phyloP scores from a whole-genome alignment of 495 filamentous ascomycete genomes.

The Cercophora scortea region DNA sequence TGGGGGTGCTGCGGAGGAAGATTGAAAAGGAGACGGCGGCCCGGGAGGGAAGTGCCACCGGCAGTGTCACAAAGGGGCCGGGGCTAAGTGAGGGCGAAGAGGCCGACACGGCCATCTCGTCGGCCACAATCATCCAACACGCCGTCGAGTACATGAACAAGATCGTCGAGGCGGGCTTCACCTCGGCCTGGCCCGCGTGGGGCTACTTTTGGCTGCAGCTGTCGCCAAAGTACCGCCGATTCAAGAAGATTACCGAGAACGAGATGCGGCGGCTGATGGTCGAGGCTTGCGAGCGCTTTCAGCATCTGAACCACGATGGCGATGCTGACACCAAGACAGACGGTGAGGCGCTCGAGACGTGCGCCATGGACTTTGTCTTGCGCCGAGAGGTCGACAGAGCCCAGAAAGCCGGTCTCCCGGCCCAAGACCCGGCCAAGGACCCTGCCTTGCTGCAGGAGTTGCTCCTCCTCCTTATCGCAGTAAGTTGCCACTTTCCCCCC shows the following conservation, averaged over 20 bases:
- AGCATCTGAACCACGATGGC: neutral
- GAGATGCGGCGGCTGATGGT: constrained; percentile 16
- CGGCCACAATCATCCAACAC: neutral
- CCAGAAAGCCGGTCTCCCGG: constrained; percentile 11
- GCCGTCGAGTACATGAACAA: constrained; percentile 3
- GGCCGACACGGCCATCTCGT: neutral
- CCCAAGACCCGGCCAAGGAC: constrained; percentile 14
- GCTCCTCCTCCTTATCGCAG: constrained; percentile 12
- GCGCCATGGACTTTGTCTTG: constrained; percentile 29
- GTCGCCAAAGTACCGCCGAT: constrained; percentile 12
- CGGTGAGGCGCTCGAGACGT: constrained; percentile 19
- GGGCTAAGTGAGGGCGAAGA: too few relatives aligned
- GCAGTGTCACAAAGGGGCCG: too few relatives aligned
- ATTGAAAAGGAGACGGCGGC: constrained; percentile 4
- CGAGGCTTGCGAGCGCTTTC: constrained; percentile 4
- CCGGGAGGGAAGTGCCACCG: too few relatives aligned
- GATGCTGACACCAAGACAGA: neutral
- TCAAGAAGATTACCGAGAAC: constrained; percentile 3
- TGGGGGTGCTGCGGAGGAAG: constrained; percentile 11
- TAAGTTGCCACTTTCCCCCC: neutral
- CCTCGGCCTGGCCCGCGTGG: neutral
- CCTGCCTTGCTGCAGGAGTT: constrained; percentile 21
- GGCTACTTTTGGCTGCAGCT: neutral
- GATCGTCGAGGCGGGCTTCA: constrained; percentile 1
- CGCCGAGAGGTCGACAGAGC: constrained; percentile 18